phyloP scores from a whole-genome alignment of 352 stramenopile genomes.

The Globisporangium nunn region DNA sequence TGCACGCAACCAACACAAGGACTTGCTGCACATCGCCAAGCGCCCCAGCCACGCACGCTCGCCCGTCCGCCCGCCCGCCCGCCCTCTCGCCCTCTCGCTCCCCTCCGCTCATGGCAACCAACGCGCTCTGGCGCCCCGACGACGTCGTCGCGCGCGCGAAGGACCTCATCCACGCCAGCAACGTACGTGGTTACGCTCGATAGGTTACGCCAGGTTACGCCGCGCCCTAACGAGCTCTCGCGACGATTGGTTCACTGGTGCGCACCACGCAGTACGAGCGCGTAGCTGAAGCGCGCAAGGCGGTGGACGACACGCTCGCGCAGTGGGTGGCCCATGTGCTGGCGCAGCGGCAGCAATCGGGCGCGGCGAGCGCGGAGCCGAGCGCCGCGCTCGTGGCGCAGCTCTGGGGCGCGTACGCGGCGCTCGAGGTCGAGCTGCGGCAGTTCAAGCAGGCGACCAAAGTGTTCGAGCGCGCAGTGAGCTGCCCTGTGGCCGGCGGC shows the following conservation, averaged over 20 bases:
- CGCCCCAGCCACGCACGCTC: too few relatives aligned
- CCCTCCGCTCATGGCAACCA: neutral
- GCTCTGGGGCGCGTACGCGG: conserved; percentile 54
- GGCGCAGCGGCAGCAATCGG: conserved; percentile 11
- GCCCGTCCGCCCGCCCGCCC: too few relatives aligned
- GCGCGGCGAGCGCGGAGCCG: conserved; percentile 10
- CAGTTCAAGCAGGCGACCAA: conserved; percentile 84
- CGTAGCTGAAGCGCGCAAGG: conserved; percentile 45
- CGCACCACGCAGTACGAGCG: conserved; percentile 46
- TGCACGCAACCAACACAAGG: too few relatives aligned
- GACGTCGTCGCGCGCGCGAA: conserved; percentile 52
- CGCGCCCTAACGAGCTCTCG: neutral
- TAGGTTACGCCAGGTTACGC: neutral
- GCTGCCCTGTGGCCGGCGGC: conserved; percentile 33
- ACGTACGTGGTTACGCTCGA: conserved; percentile 37
- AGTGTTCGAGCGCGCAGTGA: conserved; percentile 58
- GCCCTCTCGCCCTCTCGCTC: neutral
- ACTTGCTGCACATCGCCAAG: too few relatives aligned
- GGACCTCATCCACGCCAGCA: conserved; percentile 65
- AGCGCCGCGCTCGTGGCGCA: conserved; percentile 24
- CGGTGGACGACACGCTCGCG: conserved; percentile 37
- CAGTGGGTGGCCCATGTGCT: conserved; percentile 25
- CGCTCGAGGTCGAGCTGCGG: conserved; percentile 67
- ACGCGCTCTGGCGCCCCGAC: conserved; percentile 31
- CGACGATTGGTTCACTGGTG: too few relatives aligned